Evolutionary conservation across 805 yeast species (phyloP), one percentile per base, ranked within the genome.

Genomic region (Saccharomycopsis fodiens): DNA sequence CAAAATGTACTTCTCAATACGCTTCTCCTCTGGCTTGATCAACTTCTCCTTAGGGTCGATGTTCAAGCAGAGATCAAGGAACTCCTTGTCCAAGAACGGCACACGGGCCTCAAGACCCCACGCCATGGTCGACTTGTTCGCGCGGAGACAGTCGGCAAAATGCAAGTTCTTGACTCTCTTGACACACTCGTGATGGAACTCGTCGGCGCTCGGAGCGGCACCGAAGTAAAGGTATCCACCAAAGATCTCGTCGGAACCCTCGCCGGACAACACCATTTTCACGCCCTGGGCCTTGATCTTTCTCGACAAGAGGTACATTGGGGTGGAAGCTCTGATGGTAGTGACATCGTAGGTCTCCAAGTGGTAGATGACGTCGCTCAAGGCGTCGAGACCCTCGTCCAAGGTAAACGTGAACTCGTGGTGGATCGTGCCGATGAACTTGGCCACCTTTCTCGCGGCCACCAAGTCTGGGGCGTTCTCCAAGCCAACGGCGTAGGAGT

Each of bases 81-180:
- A 93, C 64, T 81, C 75, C 71, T 81, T 85, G 70, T 93, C 99
- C 70, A 93, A 77, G 85, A 93, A 93, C 56, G 99, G 99, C 56
- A 93, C 98, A 71, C 99, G 85, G 52, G 98, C 98, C 72, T 93
- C 99, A 54, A 93, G 77, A 67, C 99, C 99, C 99, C 99, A 93
- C 37, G 99, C 97, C 96, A 93, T 86, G 49, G 99, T 93, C 29
- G 97, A 89, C 72, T 93, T 93, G 85, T 93, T 93, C 54, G 99
- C 99, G 69, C 99, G 83, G 64, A 93, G 72, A 73, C 97, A 91
- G 72, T 93, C 99, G 52, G 97, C 87, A 57, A 80, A 80, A 68
- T 93, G 96, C 69, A 93, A 76, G 91, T 93, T 89, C 76, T 93
- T 87, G 58, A 93, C 97, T 67, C 99, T 79, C 72, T 83, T 74